These are phyloP conservation scores for Beta macrorhiza DNA, from an alignment of 179 eudicot species.

Conservation along the genomic window DNA sequence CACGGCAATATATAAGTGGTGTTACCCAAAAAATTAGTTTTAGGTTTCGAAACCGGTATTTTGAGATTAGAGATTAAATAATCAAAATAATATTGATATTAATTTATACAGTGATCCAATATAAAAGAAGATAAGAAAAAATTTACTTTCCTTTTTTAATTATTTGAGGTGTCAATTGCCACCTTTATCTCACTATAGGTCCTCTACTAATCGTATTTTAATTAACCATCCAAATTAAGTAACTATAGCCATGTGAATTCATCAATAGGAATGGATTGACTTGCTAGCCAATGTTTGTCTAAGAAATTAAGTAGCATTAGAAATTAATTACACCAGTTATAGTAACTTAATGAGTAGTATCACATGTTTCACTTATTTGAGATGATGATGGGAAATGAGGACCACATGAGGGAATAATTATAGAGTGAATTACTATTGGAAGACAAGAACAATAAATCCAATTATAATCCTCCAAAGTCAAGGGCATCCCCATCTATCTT, in stretches of 20 bases:
- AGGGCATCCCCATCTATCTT: slow-evolving; percentile 1
- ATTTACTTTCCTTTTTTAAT: too few relatives aligned
- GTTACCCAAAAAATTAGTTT: too few relatives aligned
- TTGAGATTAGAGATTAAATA: too few relatives aligned
- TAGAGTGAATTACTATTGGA: not conserved
- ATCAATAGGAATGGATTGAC: not conserved
- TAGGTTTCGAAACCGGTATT: too few relatives aligned
- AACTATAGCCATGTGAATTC: slow-evolving; percentile 7
- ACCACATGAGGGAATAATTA: slow-evolving; percentile 17
- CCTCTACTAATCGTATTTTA: not conserved
- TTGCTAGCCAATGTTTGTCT: not conserved
- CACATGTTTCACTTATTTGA: slow-evolving; percentile 4
- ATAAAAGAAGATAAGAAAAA: too few relatives aligned
- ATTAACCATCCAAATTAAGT: not conserved
- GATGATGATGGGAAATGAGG: not conserved
- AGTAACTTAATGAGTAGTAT: not conserved
- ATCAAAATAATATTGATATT: too few relatives aligned
- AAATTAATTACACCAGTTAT: not conserved
- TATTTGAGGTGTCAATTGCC: too few relatives aligned
- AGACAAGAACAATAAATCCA: slow-evolving; percentile 13
- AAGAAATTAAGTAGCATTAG: not conserved
- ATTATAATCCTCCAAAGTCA: slow-evolving; percentile 24
- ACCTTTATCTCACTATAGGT: too few relatives aligned
- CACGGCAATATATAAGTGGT: too few relatives aligned
- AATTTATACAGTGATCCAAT: too few relatives aligned